Evolutionary conservation across 495 filamentous ascomycete species (phyloP).

Genomic region (Penicillium salamii): DNA sequence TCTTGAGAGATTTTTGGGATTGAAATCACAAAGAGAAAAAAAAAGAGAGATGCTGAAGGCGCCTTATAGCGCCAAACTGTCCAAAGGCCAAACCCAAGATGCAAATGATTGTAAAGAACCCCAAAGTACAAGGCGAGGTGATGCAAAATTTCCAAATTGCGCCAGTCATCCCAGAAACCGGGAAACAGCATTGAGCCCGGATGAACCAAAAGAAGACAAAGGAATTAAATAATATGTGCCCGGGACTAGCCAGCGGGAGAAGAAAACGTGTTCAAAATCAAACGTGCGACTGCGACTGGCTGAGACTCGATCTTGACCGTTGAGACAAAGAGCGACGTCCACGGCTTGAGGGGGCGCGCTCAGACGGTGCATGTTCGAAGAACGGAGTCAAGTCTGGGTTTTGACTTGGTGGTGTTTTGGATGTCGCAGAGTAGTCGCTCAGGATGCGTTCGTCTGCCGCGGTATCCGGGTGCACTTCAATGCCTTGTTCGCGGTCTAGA

Average conservation of each 20-base stretch:
- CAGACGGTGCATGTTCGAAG: conserved; percentile 45
- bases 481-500: conserved; percentile 48
- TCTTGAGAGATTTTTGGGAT: neutral
- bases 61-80: neutral
- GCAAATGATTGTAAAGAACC: conserved; percentile 5
- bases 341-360: conserved; percentile 37
- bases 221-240: neutral
- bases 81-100: conserved; percentile 2
- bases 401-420: conserved; percentile 57
- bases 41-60: neutral
- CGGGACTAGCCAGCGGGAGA: neutral
- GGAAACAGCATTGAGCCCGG: neutral
- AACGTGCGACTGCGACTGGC: conserved; percentile 30
- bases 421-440: conserved; percentile 38
- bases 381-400: conserved; percentile 51
- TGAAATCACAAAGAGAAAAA: neutral
- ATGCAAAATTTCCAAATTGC: conserved; percentile 4
- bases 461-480: conserved; percentile 58
- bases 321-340: conserved; percentile 38
- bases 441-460: conserved; percentile 54
- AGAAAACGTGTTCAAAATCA: conserved; percentile 10
- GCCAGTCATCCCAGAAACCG: conserved; percentile 4
- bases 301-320: conserved; percentile 39
- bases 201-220: neutral
- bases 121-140: neutral